Base-by-base conservation (phyloP, 2,329 filamentous ascomycete species). In the Cytospora schulzeri region DNA sequence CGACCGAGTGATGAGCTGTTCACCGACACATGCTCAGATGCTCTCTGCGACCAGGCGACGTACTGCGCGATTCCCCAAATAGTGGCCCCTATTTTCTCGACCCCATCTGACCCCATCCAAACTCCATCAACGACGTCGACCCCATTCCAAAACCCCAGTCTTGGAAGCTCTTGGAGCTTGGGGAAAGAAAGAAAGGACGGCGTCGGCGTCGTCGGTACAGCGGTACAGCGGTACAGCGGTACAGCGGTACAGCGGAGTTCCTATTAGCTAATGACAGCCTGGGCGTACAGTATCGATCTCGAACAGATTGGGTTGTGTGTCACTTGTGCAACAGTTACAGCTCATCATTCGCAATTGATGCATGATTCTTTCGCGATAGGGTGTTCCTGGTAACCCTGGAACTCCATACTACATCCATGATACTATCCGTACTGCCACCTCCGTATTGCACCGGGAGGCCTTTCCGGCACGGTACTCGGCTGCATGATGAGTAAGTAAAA, bases 1-100 rank as follows among this genome's bases (percentile, higher is more conserved):
- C 33, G 60, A 57, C 53, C 51, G 64, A 54, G 48, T 22, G 60
- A 53, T 62, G 60, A 50, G 57, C 38, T 29, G 53, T 62, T 62
- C 65, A 66, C 65, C 65, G 65, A 66, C 65, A 64, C 56, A 57
- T 57, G 55, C 26, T 38, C 22, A n/a, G 33, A 14, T 15, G 48
- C 14, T 24, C 24, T 26, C 11, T 24, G 17, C 5, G n/a, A n/a
- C n/a, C n/a, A n/a, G n/a, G n/a, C n/a, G n/a, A n/a, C 31, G 33
- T 35, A 2, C 33, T 12, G 33, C 33, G 14, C 33, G 12, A 35
- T 35, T 12, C 45, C 45, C 61, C 62, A 50, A 54, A 35, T 24
- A 57, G 24, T 7, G 22, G 31, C 24, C 24, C 35, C n/a, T 48
- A 22, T 24, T 24, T 48, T 24, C n/a, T 24, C 22, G 22, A 24